Percentiles rank a stretch among this genome's conserved stretches.
phyloP scores from a whole-genome alignment of 805 yeast species.

The Yarrowia sp. region DNA sequence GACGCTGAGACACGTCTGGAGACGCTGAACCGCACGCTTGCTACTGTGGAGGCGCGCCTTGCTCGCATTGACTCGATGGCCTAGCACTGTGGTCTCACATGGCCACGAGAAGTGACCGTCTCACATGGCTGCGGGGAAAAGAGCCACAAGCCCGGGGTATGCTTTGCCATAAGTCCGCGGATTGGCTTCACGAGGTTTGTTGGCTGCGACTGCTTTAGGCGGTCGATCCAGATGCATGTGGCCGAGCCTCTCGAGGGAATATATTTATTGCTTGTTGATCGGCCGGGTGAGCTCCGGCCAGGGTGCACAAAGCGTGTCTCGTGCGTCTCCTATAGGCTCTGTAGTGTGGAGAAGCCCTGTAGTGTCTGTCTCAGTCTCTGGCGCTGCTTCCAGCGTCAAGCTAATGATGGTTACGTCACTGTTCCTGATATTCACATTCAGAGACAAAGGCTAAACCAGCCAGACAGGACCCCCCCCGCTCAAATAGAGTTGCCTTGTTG shows the following conservation, averaged over 20 bases:
- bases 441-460: not conserved
- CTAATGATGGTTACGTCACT: constrained; percentile 6
- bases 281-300: too few species aligned
- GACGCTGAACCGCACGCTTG: constrained; percentile 28
- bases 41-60: constrained; percentile 29
- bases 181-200: too few species aligned
- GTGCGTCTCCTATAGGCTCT: too few species aligned
- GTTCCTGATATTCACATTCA: constrained; percentile 23
- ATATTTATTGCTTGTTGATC: too few species aligned
- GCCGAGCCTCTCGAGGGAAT: too few species aligned
- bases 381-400: too few species aligned
- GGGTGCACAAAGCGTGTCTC: too few species aligned
- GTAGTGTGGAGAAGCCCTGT: not conserved
- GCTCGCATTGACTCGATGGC: not conserved
- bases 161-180: not conserved
- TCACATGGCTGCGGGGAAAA: constrained; percentile 8
- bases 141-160: constrained; percentile 15
- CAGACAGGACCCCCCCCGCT: not conserved
- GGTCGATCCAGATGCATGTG: too few species aligned
- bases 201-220: too few species aligned
- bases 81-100: not conserved
- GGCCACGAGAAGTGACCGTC: too few species aligned
- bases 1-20: constrained; percentile 29
- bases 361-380: not conserved
- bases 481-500: constrained; percentile 13